These are phyloP conservation scores for Eutrema salsugineum DNA, from an alignment of 441 rosid species.

Conservation along the genomic window DNA sequence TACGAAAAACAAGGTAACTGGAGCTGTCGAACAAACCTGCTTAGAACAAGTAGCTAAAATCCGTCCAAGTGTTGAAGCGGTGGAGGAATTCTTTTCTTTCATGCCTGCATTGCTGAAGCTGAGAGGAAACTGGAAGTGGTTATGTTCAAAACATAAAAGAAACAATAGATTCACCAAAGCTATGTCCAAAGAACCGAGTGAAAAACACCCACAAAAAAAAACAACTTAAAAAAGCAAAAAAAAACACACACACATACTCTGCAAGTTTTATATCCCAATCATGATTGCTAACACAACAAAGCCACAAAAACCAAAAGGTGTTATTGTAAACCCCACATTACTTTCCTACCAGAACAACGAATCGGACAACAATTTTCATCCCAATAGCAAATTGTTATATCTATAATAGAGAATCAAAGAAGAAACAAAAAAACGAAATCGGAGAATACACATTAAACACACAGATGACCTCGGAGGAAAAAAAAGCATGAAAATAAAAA, in stretches of 20 bases:
- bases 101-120: slow-evolving; percentile 51
- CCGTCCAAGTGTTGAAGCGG: slow-evolving; percentile 56
- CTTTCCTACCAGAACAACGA: not conserved
- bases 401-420: not conserved
- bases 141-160: not conserved
- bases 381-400: not conserved
- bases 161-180: slow-evolving; percentile 4
- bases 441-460: not conserved
- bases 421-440: not conserved
- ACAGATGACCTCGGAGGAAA: not conserved
- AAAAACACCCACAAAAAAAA: too few relatives aligned
- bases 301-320: not conserved
- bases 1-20: not conserved
- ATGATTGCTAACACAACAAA: not conserved
- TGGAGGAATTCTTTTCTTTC: slow-evolving; percentile 64
- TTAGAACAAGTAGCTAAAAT: slow-evolving; percentile 72
- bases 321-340: not conserved
- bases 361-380: not conserved
- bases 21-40: slow-evolving; percentile 55
- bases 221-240: not conserved
- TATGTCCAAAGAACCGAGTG: not conserved
- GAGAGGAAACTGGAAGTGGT: not conserved
- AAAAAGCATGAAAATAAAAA: not conserved
- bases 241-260: not conserved
- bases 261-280: not conserved